phyloP scores from a whole-genome alignment of 345 rosid genomes.

The Garcia nutans region DNA sequence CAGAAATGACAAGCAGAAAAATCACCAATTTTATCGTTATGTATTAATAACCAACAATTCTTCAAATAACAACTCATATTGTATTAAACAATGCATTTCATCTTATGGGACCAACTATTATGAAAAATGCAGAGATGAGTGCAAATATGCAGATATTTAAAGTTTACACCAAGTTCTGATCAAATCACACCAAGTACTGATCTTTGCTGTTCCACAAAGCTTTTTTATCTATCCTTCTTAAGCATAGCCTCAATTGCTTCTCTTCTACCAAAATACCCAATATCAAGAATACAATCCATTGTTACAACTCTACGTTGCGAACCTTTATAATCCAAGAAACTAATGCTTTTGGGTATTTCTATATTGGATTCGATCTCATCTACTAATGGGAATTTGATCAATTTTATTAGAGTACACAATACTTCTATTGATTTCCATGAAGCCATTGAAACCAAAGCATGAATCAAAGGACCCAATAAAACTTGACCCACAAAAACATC shows the following conservation, averaged over 20 bases:
- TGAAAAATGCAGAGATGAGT: background rate
- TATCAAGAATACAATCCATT: constrained; percentile 58
- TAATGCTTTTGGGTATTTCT: constrained; percentile 43
- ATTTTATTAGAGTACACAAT: constrained; percentile 41
- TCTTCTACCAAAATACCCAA: constrained; percentile 63
- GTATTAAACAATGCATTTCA: background rate
- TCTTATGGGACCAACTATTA: background rate
- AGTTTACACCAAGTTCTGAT: too few relatives aligned
- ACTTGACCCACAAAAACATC: constrained; percentile 72
- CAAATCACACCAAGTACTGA: constrained; percentile 55
- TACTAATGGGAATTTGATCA: constrained; percentile 58
- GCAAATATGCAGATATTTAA: background rate
- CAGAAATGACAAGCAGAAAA: too few relatives aligned
- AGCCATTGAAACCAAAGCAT: constrained; percentile 41
- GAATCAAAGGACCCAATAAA: constrained; percentile 42
- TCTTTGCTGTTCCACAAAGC: constrained; percentile 60
- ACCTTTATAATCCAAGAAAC: constrained; percentile 44
- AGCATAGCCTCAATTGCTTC: constrained; percentile 62
- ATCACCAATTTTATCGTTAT: too few relatives aligned
- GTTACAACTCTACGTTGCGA: constrained; percentile 35
- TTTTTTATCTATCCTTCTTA: constrained; percentile 40
- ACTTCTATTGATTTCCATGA: constrained; percentile 41
- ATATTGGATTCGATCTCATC: constrained; percentile 53
- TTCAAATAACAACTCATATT: background rate
- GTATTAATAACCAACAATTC: too few relatives aligned